Percentiles rank a stretch among this genome's conserved stretches.
Conservation (phyloP, 106 monocot genomes). For the Posidonia australis region DNA sequence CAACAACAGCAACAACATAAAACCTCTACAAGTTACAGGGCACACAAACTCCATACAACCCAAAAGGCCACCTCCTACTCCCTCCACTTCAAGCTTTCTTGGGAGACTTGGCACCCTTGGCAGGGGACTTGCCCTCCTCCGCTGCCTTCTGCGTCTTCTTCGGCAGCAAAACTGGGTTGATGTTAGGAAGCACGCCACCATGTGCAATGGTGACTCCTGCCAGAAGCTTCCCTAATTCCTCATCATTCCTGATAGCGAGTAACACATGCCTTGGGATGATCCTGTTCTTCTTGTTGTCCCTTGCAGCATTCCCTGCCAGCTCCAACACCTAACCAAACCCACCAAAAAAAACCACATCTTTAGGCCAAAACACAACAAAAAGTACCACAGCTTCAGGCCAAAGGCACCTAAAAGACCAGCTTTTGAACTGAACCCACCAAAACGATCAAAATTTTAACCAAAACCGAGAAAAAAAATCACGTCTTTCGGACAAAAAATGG, state of each 20-base stretch:
- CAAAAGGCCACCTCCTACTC: too few relatives aligned
- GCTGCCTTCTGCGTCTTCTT: conserved; percentile 35
- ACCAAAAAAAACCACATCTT: background rate
- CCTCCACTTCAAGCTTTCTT: conserved; percentile 56
- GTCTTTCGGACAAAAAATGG: too few relatives aligned
- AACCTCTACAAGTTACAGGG: too few relatives aligned
- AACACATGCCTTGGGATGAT: conserved; percentile 61
- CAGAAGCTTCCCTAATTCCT: conserved; percentile 52
- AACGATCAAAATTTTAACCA: background rate
- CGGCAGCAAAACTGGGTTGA: conserved; percentile 48
- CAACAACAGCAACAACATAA: too few relatives aligned
- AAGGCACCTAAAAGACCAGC: too few relatives aligned
- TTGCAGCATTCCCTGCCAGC: conserved; percentile 51
- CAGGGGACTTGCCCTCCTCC: conserved; percentile 29
- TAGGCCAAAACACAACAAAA: background rate
- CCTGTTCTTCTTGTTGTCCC: conserved; percentile 62
- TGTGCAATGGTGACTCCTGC: conserved; percentile 52
- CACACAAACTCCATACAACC: too few relatives aligned
- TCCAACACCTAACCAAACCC: conserved; percentile 35
- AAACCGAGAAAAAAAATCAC: background rate
- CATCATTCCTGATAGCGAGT: conserved; percentile 59
- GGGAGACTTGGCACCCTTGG: conserved; percentile 41
- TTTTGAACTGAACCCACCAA: too few relatives aligned
- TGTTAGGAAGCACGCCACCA: conserved; percentile 59
- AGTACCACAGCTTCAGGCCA: too few relatives aligned